Base-by-base conservation (phyloP, 2,329 filamentous ascomycete species). In the Exophiala lecanii-corni region DNA sequence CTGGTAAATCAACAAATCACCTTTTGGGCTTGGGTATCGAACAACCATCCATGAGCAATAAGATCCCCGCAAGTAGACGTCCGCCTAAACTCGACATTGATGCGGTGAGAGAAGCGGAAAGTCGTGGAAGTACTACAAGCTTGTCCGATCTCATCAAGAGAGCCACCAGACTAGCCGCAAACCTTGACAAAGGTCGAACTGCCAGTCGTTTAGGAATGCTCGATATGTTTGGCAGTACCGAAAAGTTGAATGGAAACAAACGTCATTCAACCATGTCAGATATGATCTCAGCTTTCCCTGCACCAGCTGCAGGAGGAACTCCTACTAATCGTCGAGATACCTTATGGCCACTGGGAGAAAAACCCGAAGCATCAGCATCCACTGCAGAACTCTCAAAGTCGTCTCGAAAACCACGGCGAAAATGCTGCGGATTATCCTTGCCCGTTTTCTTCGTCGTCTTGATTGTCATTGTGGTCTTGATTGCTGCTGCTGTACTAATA, bases 91-190 rank as follows among this genome's bases (percentile, higher is more conserved):
- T 96, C 3, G 81, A 96, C 59, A 83, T 96, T 17, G 82, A 89
- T 58, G 86, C 86, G 3, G 85, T 94, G 3, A 78, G 81, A 52
- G 81, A 84, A 39, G 86, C 86, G 12, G 88, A 96, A 63, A 79
- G 84, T 1, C 79, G 92, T 58, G 89, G 88, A 3, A 96, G 89
- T 61, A 72, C 95, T 51, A 97, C 92, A 1, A 96, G 89, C 64
- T 70, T 98, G 46, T 85, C 89, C 0, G 92, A 97, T 61, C 70
- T 98, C 47, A 97, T 98, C 54, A 77, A 81, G 57, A 79, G 92
- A 55, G 92, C 92, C 9, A 97, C 91, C 1, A 81, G 80, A 53
- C 70, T 97, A 26, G 91, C 89, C 12, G 79, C 86, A 0, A 89
- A 94, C 65, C 81, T 98, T 45, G 91, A 97, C 57, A 82, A 82